These are phyloP conservation scores for Podila horticola DNA, from an alignment of 192 early-diverging fungal genomes.

Conservation along the genomic window DNA sequence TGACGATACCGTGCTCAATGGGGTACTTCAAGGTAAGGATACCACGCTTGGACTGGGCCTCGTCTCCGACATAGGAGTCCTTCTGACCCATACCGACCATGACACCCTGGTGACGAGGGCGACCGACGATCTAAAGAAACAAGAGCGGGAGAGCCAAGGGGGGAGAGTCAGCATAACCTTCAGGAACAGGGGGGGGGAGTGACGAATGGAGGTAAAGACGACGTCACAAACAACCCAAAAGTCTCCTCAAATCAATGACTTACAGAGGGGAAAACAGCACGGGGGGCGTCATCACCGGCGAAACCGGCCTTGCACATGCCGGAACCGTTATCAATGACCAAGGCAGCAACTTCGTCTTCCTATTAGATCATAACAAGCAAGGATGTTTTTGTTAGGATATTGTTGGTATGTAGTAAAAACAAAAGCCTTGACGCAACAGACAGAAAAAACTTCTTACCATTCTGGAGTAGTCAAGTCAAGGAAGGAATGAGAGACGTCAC, in stretches of 20 bases:
- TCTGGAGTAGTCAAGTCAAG: not conserved
- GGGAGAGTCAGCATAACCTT: not conserved
- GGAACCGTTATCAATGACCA: slow-evolving; percentile 94
- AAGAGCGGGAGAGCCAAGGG: not conserved
- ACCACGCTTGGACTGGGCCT: slow-evolving; percentile 92
- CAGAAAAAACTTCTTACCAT: slow-evolving; percentile 7
- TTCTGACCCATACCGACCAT: slow-evolving; percentile 95
- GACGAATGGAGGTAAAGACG: not conserved
- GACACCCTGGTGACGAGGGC: slow-evolving; percentile 87
- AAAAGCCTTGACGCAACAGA: not conserved
- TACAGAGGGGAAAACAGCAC: slow-evolving; percentile 72
- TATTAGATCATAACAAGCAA: not conserved
- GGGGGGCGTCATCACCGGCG: slow-evolving; percentile 91
- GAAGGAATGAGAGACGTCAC: not conserved
- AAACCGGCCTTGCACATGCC: slow-evolving; percentile 97
- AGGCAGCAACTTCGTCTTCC: slow-evolving; percentile 88
- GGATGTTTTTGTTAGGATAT: not conserved
- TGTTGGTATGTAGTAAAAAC: not conserved
- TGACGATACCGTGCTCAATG: slow-evolving; percentile 93
- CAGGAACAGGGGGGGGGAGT: not conserved
- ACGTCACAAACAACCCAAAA: no score
- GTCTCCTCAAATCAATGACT: slow-evolving; percentile 1
- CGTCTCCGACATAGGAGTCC: slow-evolving; percentile 92
- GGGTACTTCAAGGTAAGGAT: slow-evolving; percentile 89
- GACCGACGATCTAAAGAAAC: slow-evolving; percentile 77